Evolutionary conservation across 192 early-diverging fungal genomes (phyloP), one percentile per base, ranked within the genome.

Genomic region (Borealophlyctis nickersoniae): DNA sequence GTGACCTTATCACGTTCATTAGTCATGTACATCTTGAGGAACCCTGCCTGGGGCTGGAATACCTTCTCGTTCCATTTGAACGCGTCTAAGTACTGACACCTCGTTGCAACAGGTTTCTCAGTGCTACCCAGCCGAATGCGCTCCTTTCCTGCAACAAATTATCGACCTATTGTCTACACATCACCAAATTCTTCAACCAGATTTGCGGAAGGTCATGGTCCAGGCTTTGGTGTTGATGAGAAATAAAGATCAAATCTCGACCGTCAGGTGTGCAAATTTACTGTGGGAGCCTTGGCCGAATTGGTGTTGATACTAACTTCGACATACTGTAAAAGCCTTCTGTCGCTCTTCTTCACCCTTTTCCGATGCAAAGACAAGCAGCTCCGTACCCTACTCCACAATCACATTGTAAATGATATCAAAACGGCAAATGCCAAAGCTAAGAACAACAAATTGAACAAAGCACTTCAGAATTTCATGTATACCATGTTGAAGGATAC

Each of bases 371-470:
- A 81, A 53, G 97, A 99, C 79, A 98, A 98, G 74, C 73, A 79
- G 30, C 87, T 99, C 52, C 87, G 97, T 35, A 85, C 89, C 52
- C 71, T 90, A 62, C 81, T 99, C 28, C 95, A 97, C 77, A 85
- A 74, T 51, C 92, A 96, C 74, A 98, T 99, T 67, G 92, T 99
- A 0, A 88, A 81, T 53, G 95, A 99, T 74, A 94, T 99, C 79
- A 93, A 93, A 71, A 86, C 83, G 55, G 84, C 92, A 49, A 99
- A 98, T 78, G 82, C 80, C 31, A 94, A 94, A 70, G 81, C 86
- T 29, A 95, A 93, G 75, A 97, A 99, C 83, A 95, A 96, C 85
- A 92, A 91, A 73, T 79, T 99, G 52, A 99, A 99, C 87, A 98
- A 95, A 72, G 87, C 90, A 22, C 79, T 99, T 48, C 97, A 98